Conservation (phyloP, 768 basidiomycete genomes). For the Lanmaoa pseudosensibilis region DNA sequence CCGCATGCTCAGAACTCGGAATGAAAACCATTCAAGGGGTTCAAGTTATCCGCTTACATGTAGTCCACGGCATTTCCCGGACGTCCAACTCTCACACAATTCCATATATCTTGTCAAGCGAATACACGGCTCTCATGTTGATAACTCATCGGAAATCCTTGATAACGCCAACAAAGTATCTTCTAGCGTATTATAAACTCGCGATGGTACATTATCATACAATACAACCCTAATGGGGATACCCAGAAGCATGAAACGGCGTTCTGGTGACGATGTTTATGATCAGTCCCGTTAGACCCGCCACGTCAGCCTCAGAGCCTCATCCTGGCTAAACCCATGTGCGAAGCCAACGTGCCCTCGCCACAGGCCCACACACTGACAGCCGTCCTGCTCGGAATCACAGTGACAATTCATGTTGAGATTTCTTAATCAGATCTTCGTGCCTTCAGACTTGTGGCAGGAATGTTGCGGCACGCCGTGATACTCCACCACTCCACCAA, state of each 20-base stretch:
- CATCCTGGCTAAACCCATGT: neutral
- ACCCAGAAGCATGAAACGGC: neutral
- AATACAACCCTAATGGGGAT: neutral
- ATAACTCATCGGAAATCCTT: neutral
- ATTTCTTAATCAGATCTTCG: conserved; percentile 11
- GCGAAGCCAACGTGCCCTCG: conserved; percentile 15
- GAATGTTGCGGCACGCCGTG: conserved; percentile 9
- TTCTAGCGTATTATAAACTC: neutral
- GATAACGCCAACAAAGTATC: neutral
- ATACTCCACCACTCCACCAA: neutral
- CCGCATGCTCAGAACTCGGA: conserved; percentile 5
- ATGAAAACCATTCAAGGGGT: neutral
- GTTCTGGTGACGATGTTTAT: neutral
- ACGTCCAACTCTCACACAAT: neutral
- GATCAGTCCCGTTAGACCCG: neutral
- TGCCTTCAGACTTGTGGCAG: conserved; percentile 10
- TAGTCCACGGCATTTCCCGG: conserved; percentile 18
- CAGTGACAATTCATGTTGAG: neutral
- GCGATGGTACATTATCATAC: neutral
- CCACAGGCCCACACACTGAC: conserved; percentile 22
- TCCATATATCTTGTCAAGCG: neutral
- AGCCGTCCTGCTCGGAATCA: conserved; percentile 3
- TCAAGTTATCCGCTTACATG: neutral
- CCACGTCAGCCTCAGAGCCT: neutral
- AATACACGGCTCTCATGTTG: neutral